phyloP scores from a whole-genome alignment of 768 basidiomycete genomes.

The Amanita subjunquillea region DNA sequence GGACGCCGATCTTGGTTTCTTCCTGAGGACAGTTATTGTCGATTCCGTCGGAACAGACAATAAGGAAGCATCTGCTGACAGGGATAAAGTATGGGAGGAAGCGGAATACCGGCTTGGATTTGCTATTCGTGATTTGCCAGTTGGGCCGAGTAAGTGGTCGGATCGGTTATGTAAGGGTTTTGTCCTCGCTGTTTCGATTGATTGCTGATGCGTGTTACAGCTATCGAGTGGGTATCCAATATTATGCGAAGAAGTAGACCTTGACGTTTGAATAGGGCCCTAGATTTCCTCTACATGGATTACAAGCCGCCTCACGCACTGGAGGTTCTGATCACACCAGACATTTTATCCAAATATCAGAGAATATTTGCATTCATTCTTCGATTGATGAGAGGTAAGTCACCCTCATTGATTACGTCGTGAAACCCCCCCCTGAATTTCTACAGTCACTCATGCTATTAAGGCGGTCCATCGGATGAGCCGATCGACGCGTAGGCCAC shows the following conservation, averaged over 20 bases:
- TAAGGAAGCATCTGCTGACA: slow-evolving; percentile 10
- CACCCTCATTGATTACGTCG: background rate
- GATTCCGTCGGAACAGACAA: slow-evolving; percentile 52
- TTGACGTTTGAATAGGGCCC: slow-evolving; percentile 37
- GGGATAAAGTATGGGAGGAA: slow-evolving; percentile 36
- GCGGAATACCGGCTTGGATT: slow-evolving; percentile 76
- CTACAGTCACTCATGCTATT: slow-evolving; percentile 56
- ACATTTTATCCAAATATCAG: slow-evolving; percentile 78
- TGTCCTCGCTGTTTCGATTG: slow-evolving; percentile 3
- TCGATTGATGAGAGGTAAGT: slow-evolving; percentile 64
- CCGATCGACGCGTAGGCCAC: slow-evolving; percentile 25
- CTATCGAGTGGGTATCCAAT: slow-evolving; percentile 26
- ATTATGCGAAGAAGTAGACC: slow-evolving; percentile 1
- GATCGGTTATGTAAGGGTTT: slow-evolving; percentile 66
- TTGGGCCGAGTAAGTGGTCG: slow-evolving; percentile 62
- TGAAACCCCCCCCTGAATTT: slow-evolving; percentile 1
- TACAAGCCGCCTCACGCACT: slow-evolving; percentile 83
- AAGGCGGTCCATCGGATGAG: slow-evolving; percentile 59
- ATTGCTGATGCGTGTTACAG: slow-evolving; percentile 23
- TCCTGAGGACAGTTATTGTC: slow-evolving; percentile 74
- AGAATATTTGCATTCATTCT: slow-evolving; percentile 74
- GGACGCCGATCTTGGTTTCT: slow-evolving; percentile 76
- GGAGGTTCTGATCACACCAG: slow-evolving; percentile 58
- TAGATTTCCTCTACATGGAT: slow-evolving; percentile 86
- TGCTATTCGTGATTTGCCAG: slow-evolving; percentile 65